These are phyloP conservation scores for Ogataea hybrid DNA, from an alignment of 1,139 yeast species.

Conservation along the genomic window DNA sequence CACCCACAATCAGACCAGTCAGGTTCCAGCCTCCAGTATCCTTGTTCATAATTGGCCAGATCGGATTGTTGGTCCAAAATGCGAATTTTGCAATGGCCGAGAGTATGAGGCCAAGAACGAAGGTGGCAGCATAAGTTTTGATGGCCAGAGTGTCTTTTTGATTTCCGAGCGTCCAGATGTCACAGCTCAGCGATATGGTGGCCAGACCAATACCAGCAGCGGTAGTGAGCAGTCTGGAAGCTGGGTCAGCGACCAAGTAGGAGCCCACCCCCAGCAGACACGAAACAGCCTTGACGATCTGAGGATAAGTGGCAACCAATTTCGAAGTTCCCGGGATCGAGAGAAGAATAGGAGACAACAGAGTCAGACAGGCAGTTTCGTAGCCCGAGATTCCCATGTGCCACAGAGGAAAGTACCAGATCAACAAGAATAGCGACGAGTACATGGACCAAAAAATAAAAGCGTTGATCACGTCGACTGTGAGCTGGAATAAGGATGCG, in stretches of 20 bases:
- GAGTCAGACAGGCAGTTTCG: conserved; percentile 66
- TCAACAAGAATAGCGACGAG: conserved; percentile 78
- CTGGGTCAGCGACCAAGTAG: conserved; percentile 65
- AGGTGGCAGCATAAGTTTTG: conserved; percentile 56
- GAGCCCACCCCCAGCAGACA: conserved; percentile 75
- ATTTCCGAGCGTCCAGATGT: conserved; percentile 48
- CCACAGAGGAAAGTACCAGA: conserved; percentile 99
- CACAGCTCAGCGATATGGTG: conserved; percentile 54
- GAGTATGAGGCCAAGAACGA: conserved; percentile 67
- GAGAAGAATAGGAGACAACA: conserved; percentile 47
- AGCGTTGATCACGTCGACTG: conserved; percentile 52
- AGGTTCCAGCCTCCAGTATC: conserved; percentile 85
- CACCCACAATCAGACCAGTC: conserved; percentile 65
- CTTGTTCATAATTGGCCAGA: conserved; percentile 93
- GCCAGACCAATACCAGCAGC: conserved; percentile 68
- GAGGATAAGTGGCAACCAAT: conserved; percentile 43
- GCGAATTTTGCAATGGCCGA: conserved; percentile 76
- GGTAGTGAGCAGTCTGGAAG: conserved; percentile 59
- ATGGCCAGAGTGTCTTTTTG: conserved; percentile 40
- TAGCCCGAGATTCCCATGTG: conserved; percentile 96
- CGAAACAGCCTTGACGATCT: conserved; percentile 53
- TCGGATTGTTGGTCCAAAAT: conserved; percentile 82
- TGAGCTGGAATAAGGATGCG: conserved; percentile 40
- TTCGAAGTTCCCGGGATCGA: conserved; percentile 50
- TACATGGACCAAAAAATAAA: conserved; percentile 81